Evolutionary conservation across 2,329 filamentous ascomycete species (phyloP).

Genomic region (Apiospora aurea): DNA sequence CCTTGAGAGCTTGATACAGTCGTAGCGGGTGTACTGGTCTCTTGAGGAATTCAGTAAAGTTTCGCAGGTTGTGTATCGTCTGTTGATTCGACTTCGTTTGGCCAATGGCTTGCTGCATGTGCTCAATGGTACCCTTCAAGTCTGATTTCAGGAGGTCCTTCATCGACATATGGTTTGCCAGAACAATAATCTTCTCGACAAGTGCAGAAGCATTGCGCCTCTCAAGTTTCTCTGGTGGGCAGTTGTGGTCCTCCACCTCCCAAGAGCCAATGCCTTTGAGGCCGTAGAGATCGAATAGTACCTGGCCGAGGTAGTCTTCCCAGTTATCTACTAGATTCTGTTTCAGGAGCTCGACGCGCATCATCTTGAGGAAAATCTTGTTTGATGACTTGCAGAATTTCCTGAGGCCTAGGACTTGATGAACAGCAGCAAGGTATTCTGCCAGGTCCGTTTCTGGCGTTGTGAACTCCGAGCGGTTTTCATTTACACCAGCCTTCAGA

Average conservation of each 20-base stretch:
- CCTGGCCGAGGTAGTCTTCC: conserved; percentile 86
- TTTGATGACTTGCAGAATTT: conserved; percentile 85
- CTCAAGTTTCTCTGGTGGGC: conserved; percentile 78
- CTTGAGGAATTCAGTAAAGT: conserved; percentile 82
- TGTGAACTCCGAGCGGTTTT: conserved; percentile 70
- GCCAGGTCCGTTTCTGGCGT: conserved; percentile 76
- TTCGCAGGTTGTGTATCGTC: conserved; percentile 85
- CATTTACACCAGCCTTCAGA: conserved; percentile 75
- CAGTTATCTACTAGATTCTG: conserved; percentile 80
- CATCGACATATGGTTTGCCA: conserved; percentile 84
- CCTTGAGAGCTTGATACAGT: conserved; percentile 81
- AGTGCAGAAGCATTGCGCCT: conserved; percentile 80
- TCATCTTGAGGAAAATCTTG: conserved; percentile 87
- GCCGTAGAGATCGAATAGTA: conserved; percentile 83
- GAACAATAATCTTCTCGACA: conserved; percentile 81
- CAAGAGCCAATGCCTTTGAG: conserved; percentile 73
- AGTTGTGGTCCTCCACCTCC: conserved; percentile 80
- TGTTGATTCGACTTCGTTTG: conserved; percentile 79
- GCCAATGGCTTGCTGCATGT: conserved; percentile 87
- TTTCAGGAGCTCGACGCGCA: conserved; percentile 83
- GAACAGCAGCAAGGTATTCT: conserved; percentile 80
- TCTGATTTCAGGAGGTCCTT: conserved; percentile 93
- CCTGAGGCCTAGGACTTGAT: conserved; percentile 83
- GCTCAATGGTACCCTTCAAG: conserved; percentile 87
- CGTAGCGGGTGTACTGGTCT: conserved; percentile 82